A percentile compares a stretch with the other conserved stretches of the same genome.
Evolutionary conservation across 2,329 filamentous ascomycete genomes (phyloP).

Genomic region (Thielaviopsis populi): DNA sequence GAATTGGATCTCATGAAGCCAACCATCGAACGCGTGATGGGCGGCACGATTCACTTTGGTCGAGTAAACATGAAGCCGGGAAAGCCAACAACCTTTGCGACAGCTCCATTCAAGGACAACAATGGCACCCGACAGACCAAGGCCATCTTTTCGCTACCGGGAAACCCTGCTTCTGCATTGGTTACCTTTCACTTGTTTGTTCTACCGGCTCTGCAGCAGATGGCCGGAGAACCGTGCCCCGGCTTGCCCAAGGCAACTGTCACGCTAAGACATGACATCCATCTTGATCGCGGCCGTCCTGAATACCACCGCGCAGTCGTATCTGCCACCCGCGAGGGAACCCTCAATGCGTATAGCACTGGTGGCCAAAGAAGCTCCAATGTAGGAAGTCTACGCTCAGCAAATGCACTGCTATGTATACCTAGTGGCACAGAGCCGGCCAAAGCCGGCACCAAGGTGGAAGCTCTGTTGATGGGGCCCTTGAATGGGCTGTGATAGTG

Average conservation of each 20-base stretch:
- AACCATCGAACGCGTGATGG: slow-evolving; percentile 77
- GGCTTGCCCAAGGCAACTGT: slow-evolving; percentile 64
- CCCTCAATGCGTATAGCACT: slow-evolving; percentile 62
- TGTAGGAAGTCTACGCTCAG: slow-evolving; percentile 75
- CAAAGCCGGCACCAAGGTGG: slow-evolving; percentile 52
- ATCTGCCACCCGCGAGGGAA: slow-evolving; percentile 47
- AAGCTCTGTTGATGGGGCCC: slow-evolving; percentile 58
- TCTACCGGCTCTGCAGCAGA: slow-evolving; percentile 66
- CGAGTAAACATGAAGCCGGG: slow-evolving; percentile 96
- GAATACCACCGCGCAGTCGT: slow-evolving; percentile 88
- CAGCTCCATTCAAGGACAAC: slow-evolving; percentile 46
- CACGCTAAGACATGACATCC: slow-evolving; percentile 54
- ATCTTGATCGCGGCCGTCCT: slow-evolving; percentile 56
- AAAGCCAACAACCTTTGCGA: slow-evolving; percentile 94
- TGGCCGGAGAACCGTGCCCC: slow-evolving; percentile 49
- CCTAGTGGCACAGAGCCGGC: slow-evolving; percentile 49
- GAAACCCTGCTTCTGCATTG: slow-evolving; percentile 83
- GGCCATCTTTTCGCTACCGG: slow-evolving; percentile 77
- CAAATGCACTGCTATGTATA: slow-evolving; percentile 73
- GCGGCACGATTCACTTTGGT: slow-evolving; percentile 90
- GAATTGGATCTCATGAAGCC: slow-evolving; percentile 94
- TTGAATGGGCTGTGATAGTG: slow-evolving; percentile 13
- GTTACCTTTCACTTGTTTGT: slow-evolving; percentile 94
- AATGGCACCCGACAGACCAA: slow-evolving; percentile 43
- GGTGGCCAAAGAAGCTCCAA: slow-evolving; percentile 80